Evolutionary conservation across 768 basidiomycete species (phyloP).

Genomic region (Hortiboletus campestris): DNA sequence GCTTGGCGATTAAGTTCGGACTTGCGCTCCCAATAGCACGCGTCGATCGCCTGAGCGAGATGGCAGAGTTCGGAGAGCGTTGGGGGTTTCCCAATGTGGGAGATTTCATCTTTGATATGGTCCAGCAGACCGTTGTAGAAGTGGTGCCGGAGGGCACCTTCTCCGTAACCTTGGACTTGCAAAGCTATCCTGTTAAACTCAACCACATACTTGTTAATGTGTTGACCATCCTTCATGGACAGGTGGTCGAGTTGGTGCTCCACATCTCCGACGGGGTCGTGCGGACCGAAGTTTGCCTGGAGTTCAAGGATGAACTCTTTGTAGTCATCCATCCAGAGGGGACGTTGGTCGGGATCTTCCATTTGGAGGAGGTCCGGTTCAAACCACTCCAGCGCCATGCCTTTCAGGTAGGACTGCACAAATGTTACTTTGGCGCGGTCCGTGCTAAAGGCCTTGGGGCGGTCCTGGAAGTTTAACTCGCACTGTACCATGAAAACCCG

Average conservation of each 20-base stretch:
- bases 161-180: conserved; percentile 2
- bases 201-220: too few relatives aligned
- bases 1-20: background rate
- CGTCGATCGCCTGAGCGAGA: conserved; percentile 2
- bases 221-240: too few relatives aligned
- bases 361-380: background rate
- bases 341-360: background rate
- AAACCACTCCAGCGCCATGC: too few relatives aligned
- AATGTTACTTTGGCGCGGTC: too few relatives aligned
- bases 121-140: conserved; percentile 13
- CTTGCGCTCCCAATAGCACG: background rate
- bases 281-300: background rate
- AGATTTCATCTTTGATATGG: background rate
- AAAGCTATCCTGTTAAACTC: conserved; percentile 7
- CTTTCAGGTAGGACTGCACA: too few relatives aligned
- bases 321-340: background rate
- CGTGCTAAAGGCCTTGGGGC: too few relatives aligned
- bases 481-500: too few relatives aligned
- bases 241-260: too few relatives aligned
- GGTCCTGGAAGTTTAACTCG: too few relatives aligned
- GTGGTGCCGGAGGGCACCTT: background rate
- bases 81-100: conserved; percentile 1
- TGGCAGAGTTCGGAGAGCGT: background rate
- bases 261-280: background rate
- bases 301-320: background rate